Evolutionary conservation across 148 eudicot species (phyloP).

Genomic region (Heliosperma pusillum): DNA sequence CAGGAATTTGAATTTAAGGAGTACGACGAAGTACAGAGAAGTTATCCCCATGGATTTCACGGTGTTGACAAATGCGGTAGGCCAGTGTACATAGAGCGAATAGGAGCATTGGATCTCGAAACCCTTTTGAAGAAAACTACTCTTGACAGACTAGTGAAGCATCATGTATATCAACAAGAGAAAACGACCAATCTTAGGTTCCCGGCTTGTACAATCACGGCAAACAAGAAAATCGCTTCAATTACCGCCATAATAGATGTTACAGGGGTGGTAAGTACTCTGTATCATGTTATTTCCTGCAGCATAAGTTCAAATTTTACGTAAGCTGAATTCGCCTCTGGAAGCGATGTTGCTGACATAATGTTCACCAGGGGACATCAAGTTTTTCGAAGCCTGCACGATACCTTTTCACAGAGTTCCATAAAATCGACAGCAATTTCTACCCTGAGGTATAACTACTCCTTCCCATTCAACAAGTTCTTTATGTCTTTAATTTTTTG

Average conservation of each 20-base stretch:
- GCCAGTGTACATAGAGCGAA: constrained; percentile 57
- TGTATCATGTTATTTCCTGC: too few species aligned
- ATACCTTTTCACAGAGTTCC: constrained; percentile 47
- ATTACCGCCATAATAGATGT: constrained; percentile 53
- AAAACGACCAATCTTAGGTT: constrained; percentile 46
- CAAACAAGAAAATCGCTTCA: constrained; percentile 47
- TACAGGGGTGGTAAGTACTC: constrained; percentile 43
- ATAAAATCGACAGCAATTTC: constrained; percentile 56
- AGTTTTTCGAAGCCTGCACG: constrained; percentile 60
- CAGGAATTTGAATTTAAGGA: constrained; percentile 54
- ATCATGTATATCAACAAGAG: constrained; percentile 61
- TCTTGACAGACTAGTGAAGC: constrained; percentile 49
- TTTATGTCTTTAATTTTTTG: too few species aligned
- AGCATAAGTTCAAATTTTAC: too few species aligned
- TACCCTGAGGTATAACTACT: constrained; percentile 59
- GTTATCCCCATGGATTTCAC: constrained; percentile 64
- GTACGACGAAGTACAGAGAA: constrained; percentile 36
- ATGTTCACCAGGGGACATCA: constrained; percentile 35
- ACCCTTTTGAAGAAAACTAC: constrained; percentile 40
- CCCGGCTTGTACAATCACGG: constrained; percentile 52
- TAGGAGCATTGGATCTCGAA: constrained; percentile 45
- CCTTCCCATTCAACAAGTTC: too few species aligned
- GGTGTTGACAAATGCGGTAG: constrained; percentile 59
- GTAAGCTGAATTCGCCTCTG: too few species aligned
- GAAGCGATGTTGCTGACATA: too few species aligned